Base-by-base conservation (phyloP, 2,329 filamentous ascomycete species). In the Phoma sp. region DNA sequence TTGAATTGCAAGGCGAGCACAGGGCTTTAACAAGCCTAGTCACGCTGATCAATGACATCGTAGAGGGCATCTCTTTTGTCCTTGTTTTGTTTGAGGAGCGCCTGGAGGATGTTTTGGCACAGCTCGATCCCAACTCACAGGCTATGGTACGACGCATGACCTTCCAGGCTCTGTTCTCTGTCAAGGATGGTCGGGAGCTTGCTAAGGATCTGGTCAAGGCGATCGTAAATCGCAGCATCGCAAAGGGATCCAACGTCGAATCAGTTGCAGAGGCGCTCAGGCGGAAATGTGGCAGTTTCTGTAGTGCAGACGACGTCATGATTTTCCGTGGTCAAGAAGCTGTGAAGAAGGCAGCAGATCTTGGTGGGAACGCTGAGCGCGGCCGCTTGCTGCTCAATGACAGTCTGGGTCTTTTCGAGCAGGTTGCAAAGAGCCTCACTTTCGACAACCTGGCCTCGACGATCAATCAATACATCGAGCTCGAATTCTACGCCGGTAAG, bases 291-390 rank as follows among this genome's bases (percentile, higher is more conserved):
- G 96, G 95, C 58, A 97, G 90, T 76, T 99, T 99, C 82, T 99
- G 95, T 75, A 97, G 93, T 68, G 88, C 93, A 0, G 93, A 99
- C 61, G 95, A 99, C 77, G 95, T 98, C 1, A 87, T 98, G 60
- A 93, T 97, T 64, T 99, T 99, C 86, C 98, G 96, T 76, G 95
- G 95, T 0, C 93, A 98, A 72, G 95, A 99, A 75, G 90, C 93
- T 67, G 80, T 98, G 47, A 96, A 96, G 80, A 86, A 91, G 63
- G 93, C 93, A 1, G 87, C 88, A 2, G 93, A 97, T 72, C 86
- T 90, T 42, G 86, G 87, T 8, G 79, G 83, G 4, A 91, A 92
- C 67, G 86, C 86, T 4, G 93, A 93, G 63, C 81, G 86, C 47
- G 90, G 89, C 5, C 86, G 93, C 30, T 87, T 87, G 39, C 79